Conservation (phyloP, 768 basidiomycete species). For the Termitomyces sp. region DNA sequence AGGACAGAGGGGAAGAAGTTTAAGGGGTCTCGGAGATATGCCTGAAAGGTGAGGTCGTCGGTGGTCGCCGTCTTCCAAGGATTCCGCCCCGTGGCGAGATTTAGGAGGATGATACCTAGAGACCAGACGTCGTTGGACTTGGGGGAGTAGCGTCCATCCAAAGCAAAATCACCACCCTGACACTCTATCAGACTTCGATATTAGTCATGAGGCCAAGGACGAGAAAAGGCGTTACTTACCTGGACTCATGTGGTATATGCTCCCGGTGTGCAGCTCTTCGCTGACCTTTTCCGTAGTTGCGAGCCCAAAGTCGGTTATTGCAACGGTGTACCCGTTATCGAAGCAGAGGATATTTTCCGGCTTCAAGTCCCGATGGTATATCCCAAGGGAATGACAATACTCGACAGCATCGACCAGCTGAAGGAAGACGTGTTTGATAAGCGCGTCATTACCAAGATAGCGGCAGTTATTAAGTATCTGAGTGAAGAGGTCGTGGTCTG, state of each 20-base stretch:
- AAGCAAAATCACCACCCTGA: constrained; percentile 70
- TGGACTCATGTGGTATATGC: constrained; percentile 98
- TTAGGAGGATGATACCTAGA: constrained; percentile 92
- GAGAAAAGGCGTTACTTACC: constrained; percentile 41
- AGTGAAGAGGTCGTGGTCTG: constrained; percentile 88
- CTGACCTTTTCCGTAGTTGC: constrained; percentile 86
- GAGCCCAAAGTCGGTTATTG: constrained; percentile 94
- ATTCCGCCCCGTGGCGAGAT: constrained; percentile 91
- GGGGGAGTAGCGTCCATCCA: constrained; percentile 75
- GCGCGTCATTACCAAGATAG: constrained; percentile 79
- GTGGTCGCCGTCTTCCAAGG: constrained; percentile 90
- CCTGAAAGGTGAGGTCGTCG: constrained; percentile 86
- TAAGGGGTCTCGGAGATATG: constrained; percentile 73
- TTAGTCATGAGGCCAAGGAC: not conserved
- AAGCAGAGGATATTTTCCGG: constrained; percentile 94
- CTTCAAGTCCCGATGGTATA: constrained; percentile 97
- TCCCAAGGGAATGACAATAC: constrained; percentile 86
- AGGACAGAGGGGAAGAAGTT: constrained; percentile 85
- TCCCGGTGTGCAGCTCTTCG: constrained; percentile 92
- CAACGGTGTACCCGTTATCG: constrained; percentile 70
- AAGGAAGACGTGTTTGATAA: constrained; percentile 89
- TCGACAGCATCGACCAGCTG: constrained; percentile 94
- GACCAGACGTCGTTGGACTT: constrained; percentile 95
- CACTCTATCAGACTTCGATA: constrained; percentile 61
- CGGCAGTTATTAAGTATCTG: constrained; percentile 79